phyloP scores from a whole-genome alignment of 2,329 filamentous ascomycete species.

The Sphaerulina musiva region DNA sequence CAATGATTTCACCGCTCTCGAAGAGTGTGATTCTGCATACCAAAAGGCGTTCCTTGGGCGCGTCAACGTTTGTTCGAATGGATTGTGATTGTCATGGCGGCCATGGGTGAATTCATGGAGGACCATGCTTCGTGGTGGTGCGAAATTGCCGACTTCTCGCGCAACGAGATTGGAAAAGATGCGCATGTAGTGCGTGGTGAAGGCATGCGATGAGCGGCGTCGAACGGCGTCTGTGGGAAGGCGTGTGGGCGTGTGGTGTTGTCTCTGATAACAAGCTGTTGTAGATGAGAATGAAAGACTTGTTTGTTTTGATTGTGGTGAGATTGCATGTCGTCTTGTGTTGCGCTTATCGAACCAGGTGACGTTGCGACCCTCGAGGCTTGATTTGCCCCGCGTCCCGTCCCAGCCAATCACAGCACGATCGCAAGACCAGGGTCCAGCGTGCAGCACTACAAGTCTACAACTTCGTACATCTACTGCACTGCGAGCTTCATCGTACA shows the following conservation, averaged over 20 bases:
- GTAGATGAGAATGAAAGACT: conserved; percentile 1
- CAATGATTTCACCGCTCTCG: conserved; percentile 9
- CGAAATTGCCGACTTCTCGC: background rate
- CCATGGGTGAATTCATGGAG: background rate
- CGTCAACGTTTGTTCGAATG: conserved; percentile 1
- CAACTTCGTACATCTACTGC: too few relatives aligned
- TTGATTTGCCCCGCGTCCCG: background rate
- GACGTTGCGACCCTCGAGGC: background rate
- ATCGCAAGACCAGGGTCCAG: background rate
- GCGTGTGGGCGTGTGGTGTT: background rate
- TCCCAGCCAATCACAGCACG: background rate
- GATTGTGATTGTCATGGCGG: background rate
- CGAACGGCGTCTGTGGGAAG: background rate
- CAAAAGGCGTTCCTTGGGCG: conserved; percentile 2
- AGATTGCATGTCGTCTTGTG: conserved; percentile 1
- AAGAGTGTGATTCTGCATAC: conserved; percentile 8
- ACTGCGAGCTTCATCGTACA: background rate
- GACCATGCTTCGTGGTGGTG: background rate
- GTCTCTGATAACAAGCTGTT: background rate
- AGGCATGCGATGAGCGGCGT: too few relatives aligned
- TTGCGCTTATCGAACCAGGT: conserved; percentile 1
- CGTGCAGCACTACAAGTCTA: background rate
- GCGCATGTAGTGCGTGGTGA: background rate
- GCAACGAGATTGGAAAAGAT: background rate
- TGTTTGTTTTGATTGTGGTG: conserved; percentile 7